Evolutionary conservation across 2,329 filamentous ascomycete species (phyloP), one percentile per base, ranked within the genome.

Genomic region (Nemania serpens): DNA sequence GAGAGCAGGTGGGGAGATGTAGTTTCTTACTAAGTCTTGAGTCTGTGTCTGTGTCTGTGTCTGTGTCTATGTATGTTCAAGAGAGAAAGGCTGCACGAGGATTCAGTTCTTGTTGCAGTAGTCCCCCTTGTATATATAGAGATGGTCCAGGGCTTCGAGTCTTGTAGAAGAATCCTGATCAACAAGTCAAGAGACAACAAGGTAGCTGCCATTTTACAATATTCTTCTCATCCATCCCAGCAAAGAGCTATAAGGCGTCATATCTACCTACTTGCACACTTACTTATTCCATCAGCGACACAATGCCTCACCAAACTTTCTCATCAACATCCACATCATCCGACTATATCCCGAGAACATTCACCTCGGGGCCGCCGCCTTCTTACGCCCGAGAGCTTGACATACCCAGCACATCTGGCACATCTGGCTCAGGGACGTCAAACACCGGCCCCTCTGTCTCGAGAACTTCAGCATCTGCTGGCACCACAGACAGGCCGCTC

Each of bases 271-370:
- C 15, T 25, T 22, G 25, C 13, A 41, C 7, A 54, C 15, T 6
- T 22, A 10, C 18, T 6, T 22, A 43, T 33, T 18, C n/a, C 13
- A 34, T 25, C 34, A 48, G 29, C 25, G 5, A n/a, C 41, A 48
- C 34, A 11, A 63, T 63, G 61, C 17, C 61, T 52, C 17, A 58
- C 33, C 1, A 39, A 25, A 55, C 53, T 15, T 58, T 2, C 20
- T 36, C 55, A 1, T 34, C 54, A 17, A 20, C 46, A 17, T 53
- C 54, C 4, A 20, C 41, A 1, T 39, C 43, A 11, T 55, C 57
- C 4, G 42, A 37, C 17, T 45, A 34, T 3, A 20, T 25, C 20
- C 17, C 36, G 13, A 11, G 25, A 39, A 36, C 37, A 2, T n/a
- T 4, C 13, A n/a, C 46, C 6, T 37, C 48, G 6, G 20, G 17